Base-by-base conservation (phyloP, 257 asterid species). In the Nyctanthes arbortristis region DNA sequence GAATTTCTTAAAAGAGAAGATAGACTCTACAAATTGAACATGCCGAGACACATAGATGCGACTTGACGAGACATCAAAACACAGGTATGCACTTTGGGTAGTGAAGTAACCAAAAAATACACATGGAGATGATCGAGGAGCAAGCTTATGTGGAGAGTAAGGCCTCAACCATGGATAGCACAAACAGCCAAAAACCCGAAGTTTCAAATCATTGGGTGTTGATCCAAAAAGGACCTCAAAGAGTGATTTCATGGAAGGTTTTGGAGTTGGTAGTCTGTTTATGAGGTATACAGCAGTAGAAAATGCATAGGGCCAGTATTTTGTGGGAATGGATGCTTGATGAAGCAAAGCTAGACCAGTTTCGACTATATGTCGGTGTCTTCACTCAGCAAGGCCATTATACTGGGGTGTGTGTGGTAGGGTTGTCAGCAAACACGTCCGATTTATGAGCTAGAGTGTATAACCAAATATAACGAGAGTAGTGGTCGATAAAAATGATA, bases 111-210 rank as follows among this genome's bases (percentile, higher is more conserved):
- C 69, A 7, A 61, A 8, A 14, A 70, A 70, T 8, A 31, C 29
- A 62, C 33, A 70, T 6, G 37, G 27, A 2, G 5, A 18, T 2
- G 75, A 70, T 22, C 16, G 10, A 12, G 45, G 45, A 36, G n/a
- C 10, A 0, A 70, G 24, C 14, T 70, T 70, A 14, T n/a, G n/a
- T n/a, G n/a, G n/a, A n/a, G n/a, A n/a, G 25, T 9, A 22, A 1
- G 47, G 29, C 5, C 16, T 6, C 25, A 40, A 18, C 68, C 45
- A 10, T 29, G 57, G 35, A 35, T 28, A 25, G 54, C 28, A 4
- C 36, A 65, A 3, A 33, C 29, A 39, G 73, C 68, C 55, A 37
- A 73, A 73, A 2, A 33, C 28, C 1, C 56, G 67, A 7, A 73
- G 52, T n/a, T 65, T 27, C 2, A 28, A 5, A 27, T 65, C 25